Evolutionary conservation across 139 green algal genomes (phyloP).

Genomic region (Coelastrella sp.): DNA sequence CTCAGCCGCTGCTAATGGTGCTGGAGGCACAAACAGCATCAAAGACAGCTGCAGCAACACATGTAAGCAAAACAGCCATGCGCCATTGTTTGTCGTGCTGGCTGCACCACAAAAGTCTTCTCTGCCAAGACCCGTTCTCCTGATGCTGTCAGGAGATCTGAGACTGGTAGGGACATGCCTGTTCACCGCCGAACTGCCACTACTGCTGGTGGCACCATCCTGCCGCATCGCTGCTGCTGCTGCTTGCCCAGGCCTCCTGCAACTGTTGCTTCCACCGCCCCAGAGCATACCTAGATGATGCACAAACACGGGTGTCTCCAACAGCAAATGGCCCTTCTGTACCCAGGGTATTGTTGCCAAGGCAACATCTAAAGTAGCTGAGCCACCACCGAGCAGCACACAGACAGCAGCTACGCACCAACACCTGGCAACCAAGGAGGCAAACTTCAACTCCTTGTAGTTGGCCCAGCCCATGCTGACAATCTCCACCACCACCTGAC

Average conservation of each 20-base stretch:
- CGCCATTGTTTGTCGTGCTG: neutral
- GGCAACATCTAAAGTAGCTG: constrained; percentile 1
- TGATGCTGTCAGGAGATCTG: too few relatives aligned
- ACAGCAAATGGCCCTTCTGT: constrained; percentile 36
- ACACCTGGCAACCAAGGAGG: neutral
- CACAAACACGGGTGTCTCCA: constrained; percentile 17
- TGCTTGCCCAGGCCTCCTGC: neutral
- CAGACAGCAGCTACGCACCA: constrained; percentile 20
- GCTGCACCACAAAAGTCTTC: too few relatives aligned
- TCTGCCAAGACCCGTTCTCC: too few relatives aligned
- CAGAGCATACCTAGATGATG: constrained; percentile 9
- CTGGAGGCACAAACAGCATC: constrained; percentile 22
- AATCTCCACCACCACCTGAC: constrained; percentile 2
- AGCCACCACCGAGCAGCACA: neutral
- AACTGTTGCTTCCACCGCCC: neutral
- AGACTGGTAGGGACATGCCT: too few relatives aligned
- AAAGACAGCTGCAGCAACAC: constrained; percentile 25
- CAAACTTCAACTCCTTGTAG: neutral
- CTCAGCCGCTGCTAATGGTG: neutral
- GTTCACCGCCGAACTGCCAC: too few relatives aligned
- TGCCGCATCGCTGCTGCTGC: neutral
- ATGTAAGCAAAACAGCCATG: constrained; percentile 29
- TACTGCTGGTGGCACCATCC: neutral
- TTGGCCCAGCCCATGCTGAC: neutral
- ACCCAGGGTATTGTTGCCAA: constrained; percentile 1